Percentiles rank a stretch among this genome's conserved stretches.
Evolutionary conservation across 352 stramenopile genomes (phyloP).

Genomic region (Pythium phragmiticola): DNA sequence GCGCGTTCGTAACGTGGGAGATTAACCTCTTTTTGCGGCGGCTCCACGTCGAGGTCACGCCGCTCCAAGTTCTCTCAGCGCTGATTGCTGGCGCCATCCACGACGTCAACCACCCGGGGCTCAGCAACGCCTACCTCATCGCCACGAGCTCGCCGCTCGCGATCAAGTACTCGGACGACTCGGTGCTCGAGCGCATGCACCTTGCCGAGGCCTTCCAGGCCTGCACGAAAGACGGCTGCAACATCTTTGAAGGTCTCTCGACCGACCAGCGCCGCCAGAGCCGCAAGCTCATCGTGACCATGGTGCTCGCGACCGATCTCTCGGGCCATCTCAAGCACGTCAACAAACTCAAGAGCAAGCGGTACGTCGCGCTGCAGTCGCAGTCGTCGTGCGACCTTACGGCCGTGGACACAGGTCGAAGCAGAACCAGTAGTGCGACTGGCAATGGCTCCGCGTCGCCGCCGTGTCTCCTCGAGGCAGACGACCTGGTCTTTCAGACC

Average conservation of each 20-base stretch:
- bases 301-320: constrained; percentile 85
- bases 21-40: constrained; percentile 65
- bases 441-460: constrained; percentile 2
- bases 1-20: constrained; percentile 69
- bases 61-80: constrained; percentile 70
- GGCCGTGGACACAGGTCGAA: not conserved
- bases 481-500: constrained; percentile 62
- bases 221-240: constrained; percentile 62
- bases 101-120: constrained; percentile 91
- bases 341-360: constrained; percentile 74
- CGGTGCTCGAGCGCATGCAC: constrained; percentile 88
- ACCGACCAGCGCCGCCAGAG: constrained; percentile 49
- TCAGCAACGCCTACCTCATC: constrained; percentile 91
- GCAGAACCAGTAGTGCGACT: not conserved
- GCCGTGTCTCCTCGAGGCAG: constrained; percentile 10
- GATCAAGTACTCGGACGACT: constrained; percentile 93
- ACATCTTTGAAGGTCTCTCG: constrained; percentile 65
- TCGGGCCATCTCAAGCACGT: constrained; percentile 75
- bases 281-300: constrained; percentile 72
- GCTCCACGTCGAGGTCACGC: constrained; percentile 36
- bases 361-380: constrained; percentile 41
- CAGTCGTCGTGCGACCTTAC: constrained; percentile 30
- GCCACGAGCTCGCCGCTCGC: constrained; percentile 81
- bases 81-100: constrained; percentile 90
- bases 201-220: constrained; percentile 67